Conservation (phyloP, 2,329 filamentous ascomycete species). For the Pseudopyrenochaeta lycopersici region DNA sequence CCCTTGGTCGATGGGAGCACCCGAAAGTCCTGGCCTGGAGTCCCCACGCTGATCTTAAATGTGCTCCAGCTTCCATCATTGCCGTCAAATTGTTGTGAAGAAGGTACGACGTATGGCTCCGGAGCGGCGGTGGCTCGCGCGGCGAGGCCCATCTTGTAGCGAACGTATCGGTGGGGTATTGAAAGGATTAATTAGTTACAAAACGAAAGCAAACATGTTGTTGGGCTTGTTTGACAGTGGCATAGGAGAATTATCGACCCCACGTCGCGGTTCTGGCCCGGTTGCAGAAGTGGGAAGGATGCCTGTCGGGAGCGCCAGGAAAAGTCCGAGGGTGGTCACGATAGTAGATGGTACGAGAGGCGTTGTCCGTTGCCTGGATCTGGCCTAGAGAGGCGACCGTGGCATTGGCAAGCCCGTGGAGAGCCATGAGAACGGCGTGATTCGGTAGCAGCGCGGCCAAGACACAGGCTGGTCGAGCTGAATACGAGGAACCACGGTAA, state of each 20-base stretch:
- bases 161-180: slow-evolving; percentile 3
- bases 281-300: not conserved
- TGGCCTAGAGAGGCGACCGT: slow-evolving; percentile 7
- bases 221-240: not conserved
- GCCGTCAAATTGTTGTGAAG: slow-evolving; percentile 49
- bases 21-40: slow-evolving; percentile 50
- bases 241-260: not conserved
- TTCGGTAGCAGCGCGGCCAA: slow-evolving; percentile 7
- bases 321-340: not conserved
- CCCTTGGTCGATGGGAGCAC: slow-evolving; percentile 47
- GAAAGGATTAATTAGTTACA: not conserved
- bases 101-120: slow-evolving; percentile 42
- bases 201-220: slow-evolving; percentile 3
- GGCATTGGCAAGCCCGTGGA: not conserved
- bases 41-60: slow-evolving; percentile 52
- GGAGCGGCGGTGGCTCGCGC: slow-evolving; percentile 25
- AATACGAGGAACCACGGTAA: slow-evolving; percentile 24
- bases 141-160: slow-evolving; percentile 30
- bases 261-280: not conserved
- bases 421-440: slow-evolving; percentile 5
- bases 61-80: slow-evolving; percentile 54
- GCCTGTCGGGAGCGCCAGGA: not conserved
- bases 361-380: slow-evolving; percentile 3
- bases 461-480: slow-evolving; percentile 2
- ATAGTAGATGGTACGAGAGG: not conserved